Evolutionary conservation across 2,329 filamentous ascomycete genomes (phyloP), one percentile per base, ranked within the genome.

Genomic region (Xylariaceae sp.): DNA sequence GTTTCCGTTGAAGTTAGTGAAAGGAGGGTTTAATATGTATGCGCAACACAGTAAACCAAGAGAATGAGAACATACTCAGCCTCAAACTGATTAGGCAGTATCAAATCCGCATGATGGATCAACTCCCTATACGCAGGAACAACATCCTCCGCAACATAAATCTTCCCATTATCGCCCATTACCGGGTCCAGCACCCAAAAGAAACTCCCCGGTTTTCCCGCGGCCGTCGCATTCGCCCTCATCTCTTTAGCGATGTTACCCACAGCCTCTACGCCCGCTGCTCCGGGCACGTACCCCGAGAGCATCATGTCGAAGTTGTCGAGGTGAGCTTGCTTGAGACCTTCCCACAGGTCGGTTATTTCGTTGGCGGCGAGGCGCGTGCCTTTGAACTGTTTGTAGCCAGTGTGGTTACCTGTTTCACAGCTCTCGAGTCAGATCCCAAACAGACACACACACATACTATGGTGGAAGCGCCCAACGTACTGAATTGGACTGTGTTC

Each of bases 101-200:
- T 94, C 55, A 98, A 67, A 66, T 98, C 93, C 2, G 93, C 92
- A 58, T 92, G 77, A 27, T 76, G 76, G 19, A 97, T 73, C 46
- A 95, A 74, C 20, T 74, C 74, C 68, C 89, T 92, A 67, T 97
- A 98, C 12, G 87, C 90, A 0, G 91, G 91, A 14, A 97, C 87
- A 3, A 95, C 89, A 53, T 95, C 89, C 57, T 92, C 84, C 5
- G 85, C 87, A 6, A 98, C 92, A 62, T 98, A 98, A 11, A 98
- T 75, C 55, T 79, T 82, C 40, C 90, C 93, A 60, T 96, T 90
- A 64, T 98, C 93, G 22, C 93, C 93, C 93, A 98, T 98, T 38
- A 98, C 93, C 0, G 94, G 93, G 65, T 98, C 93, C 21, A 98
- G 77, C 3, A 95, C 88, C 92, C 92, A 97, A 69, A 97, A 97